A percentile compares a stretch with the other conserved stretches of the same genome.
These are phyloP conservation scores for Salix caprea DNA, from an alignment of 345 rosid species.

Conservation along the genomic window DNA sequence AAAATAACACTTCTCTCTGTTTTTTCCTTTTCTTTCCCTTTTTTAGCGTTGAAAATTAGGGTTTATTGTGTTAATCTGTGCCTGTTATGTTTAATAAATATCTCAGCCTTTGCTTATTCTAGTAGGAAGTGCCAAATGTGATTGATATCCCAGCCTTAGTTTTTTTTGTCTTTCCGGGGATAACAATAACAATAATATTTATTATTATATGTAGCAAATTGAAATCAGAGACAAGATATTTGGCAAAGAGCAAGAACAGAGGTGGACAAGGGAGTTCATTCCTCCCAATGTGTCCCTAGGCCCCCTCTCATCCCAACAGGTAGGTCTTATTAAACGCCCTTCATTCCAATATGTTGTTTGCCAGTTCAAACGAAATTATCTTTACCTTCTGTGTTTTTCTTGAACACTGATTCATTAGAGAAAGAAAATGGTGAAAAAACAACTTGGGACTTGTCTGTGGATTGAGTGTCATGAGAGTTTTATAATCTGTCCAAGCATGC, in stretches of 20 bases:
- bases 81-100: neutral
- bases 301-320: conserved; percentile 54
- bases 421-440: neutral
- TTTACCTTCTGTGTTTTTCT: neutral
- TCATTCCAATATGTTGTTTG: neutral
- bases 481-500: conserved; percentile 36
- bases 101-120: neutral
- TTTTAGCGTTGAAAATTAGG: neutral
- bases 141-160: neutral
- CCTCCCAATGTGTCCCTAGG: conserved; percentile 48
- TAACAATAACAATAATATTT: neutral
- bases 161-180: neutral
- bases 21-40: neutral
- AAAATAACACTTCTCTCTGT: neutral
- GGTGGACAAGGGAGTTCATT: conserved; percentile 46
- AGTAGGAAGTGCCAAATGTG: neutral
- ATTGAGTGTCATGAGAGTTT: conserved; percentile 1
- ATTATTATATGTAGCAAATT: conserved; percentile 27
- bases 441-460: neutral
- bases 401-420: neutral
- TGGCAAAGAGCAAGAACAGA: conserved; percentile 33
- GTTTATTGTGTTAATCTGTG: neutral
- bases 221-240: conserved; percentile 23
- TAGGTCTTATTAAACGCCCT: conserved; percentile 44
- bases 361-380: neutral